phyloP scores from a whole-genome alignment of 345 rosid genomes.

The Eucalyptus viminalis region DNA sequence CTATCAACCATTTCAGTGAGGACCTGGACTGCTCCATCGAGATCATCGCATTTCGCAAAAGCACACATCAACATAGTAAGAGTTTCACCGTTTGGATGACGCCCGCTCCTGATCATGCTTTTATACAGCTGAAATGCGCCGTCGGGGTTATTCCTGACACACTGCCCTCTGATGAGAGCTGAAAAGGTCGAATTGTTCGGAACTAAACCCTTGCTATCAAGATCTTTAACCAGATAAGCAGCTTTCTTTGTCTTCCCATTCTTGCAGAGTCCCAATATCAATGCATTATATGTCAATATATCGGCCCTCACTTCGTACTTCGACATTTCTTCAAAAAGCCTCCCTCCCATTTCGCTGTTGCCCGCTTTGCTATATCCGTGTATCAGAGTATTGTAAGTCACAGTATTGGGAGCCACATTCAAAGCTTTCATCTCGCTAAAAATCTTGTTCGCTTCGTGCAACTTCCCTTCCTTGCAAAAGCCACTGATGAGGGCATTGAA shows the following conservation, averaged over 20 bases:
- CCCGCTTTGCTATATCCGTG: constrained; percentile 49
- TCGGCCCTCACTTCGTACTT: constrained; percentile 45
- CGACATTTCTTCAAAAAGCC: constrained; percentile 65
- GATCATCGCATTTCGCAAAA: constrained; percentile 46
- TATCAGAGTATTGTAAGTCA: constrained; percentile 76
- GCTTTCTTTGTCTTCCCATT: constrained; percentile 92
- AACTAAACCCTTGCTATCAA: constrained; percentile 51
- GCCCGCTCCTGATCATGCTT: constrained; percentile 65
- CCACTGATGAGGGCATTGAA: constrained; percentile 59
- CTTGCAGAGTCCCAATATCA: constrained; percentile 72
- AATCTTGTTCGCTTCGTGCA: constrained; percentile 48
- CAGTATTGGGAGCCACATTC: constrained; percentile 39
- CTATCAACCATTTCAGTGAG: constrained; percentile 45
- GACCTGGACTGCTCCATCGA: constrained; percentile 54
- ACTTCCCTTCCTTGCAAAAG: constrained; percentile 43
- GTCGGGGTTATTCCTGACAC: constrained; percentile 51
- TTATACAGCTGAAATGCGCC: constrained; percentile 58
- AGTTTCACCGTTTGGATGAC: constrained; percentile 42
- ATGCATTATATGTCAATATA: constrained; percentile 63
- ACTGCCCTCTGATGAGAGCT: constrained; percentile 74
- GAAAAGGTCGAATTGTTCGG: constrained; percentile 75
- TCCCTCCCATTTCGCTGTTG: constrained; percentile 35
- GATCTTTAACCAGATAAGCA: constrained; percentile 62
- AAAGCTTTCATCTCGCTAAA: constrained; percentile 53
- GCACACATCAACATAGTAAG: constrained; percentile 32